Conservation (phyloP, 2,329 filamentous ascomycete genomes). For the Scedosporium aurantiacum region DNA sequence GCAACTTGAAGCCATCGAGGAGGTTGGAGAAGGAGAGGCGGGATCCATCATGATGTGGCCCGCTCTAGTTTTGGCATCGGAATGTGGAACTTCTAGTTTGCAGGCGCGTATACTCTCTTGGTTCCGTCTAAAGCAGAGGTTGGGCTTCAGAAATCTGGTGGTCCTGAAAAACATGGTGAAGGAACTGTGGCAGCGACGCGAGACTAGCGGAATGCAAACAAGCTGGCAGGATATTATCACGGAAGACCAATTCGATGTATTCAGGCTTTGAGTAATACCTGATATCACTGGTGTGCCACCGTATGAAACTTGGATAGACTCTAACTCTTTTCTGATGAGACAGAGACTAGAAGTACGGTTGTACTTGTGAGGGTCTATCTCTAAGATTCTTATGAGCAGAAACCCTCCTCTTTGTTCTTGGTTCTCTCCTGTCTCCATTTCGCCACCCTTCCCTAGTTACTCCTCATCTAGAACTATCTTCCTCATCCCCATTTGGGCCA, state of each 20-base stretch:
- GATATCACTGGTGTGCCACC: no score
- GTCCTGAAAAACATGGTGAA: slow-evolving; percentile 20
- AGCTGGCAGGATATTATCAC: slow-evolving; percentile 22
- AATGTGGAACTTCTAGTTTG: slow-evolving; percentile 17
- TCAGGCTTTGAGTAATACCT: slow-evolving; percentile 8
- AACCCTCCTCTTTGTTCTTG: no score
- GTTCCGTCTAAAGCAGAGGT: slow-evolving; percentile 20
- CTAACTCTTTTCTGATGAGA: no score
- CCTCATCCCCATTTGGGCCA: no score
- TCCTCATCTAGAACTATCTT: no score
- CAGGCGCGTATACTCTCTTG: slow-evolving; percentile 19
- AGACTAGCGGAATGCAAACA: slow-evolving; percentile 11
- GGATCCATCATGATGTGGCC: slow-evolving; percentile 26
- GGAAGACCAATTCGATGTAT: slow-evolving; percentile 21
- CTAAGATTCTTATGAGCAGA: no score
- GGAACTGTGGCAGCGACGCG: slow-evolving; percentile 16
- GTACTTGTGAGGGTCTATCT: no score
- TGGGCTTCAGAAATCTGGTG: slow-evolving; percentile 22
- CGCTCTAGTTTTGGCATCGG: slow-evolving; percentile 22
- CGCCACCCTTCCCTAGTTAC: no score
- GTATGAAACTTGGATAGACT: no score
- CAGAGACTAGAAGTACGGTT: no score
- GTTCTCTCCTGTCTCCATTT: no score
- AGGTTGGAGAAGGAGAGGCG: slow-evolving; percentile 15
- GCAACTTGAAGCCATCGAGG: slow-evolving; percentile 21